A percentile compares a stretch with the other conserved stretches of the same genome.
These are phyloP conservation scores for Eragrostis tef DNA, from an alignment of 202 grass and related monocot genomes.

Conservation along the genomic window DNA sequence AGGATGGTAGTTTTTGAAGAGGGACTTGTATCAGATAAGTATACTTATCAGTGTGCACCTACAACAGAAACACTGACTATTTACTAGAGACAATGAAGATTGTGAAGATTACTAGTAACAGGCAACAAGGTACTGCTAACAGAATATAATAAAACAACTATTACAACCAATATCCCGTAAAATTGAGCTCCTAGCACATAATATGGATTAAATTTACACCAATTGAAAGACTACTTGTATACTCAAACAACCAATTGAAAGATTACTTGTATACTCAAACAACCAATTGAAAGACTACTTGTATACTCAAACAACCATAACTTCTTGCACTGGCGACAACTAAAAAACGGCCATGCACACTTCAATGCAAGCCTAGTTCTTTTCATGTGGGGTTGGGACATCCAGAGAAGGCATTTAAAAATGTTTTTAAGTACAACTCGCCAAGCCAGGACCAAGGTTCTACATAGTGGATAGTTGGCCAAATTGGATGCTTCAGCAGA, in stretches of 20 bases:
- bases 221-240: neutral
- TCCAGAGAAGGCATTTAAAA: neutral
- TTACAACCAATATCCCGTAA: neutral
- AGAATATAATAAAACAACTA: neutral
- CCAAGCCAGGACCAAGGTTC: neutral
- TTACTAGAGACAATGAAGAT: neutral
- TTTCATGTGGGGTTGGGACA: neutral
- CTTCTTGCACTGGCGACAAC: neutral
- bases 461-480: neutral
- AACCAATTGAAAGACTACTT: neutral
- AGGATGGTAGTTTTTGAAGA: neutral
- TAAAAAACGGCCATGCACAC: neutral
- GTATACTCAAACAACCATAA: neutral
- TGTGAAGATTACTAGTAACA: neutral
- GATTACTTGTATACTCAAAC: too few relatives aligned
- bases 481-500: neutral
- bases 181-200: conserved; percentile 19
- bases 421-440: neutral
- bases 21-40: conserved; percentile 3
- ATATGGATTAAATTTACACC: neutral
- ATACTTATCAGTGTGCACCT: neutral
- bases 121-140: neutral
- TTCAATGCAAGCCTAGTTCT: neutral
- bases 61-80: neutral
- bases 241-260: too few relatives aligned